A percentile compares a stretch with the other conserved stretches of the same genome.
Evolutionary conservation across 129 eudicot species (phyloP).

Genomic region (Glebionis coronaria): DNA sequence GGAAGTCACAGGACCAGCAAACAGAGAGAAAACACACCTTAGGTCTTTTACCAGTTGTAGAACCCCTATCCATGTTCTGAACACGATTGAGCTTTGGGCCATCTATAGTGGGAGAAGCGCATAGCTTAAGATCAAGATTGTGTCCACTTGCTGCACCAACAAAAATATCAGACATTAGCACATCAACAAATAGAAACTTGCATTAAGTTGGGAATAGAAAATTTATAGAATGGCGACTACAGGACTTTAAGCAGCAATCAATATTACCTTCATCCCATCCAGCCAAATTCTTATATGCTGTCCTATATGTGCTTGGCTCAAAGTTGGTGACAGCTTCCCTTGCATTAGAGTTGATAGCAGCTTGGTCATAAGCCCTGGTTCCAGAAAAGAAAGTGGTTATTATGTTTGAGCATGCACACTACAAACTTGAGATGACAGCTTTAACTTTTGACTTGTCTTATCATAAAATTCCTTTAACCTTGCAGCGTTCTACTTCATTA

Average conservation of each 20-base stretch:
- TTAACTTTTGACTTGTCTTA: slow-evolving; percentile 7
- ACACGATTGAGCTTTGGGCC: slow-evolving; percentile 30
- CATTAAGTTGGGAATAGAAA: background rate
- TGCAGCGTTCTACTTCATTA: slow-evolving; percentile 82
- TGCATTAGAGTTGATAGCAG: slow-evolving; percentile 59
- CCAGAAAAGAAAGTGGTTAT: slow-evolving; percentile 29
- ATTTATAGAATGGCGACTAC: slow-evolving; percentile 2
- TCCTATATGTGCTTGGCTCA: slow-evolving; percentile 44
- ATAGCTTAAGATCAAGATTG: slow-evolving; percentile 79
- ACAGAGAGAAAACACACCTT: slow-evolving; percentile 37
- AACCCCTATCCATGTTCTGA: slow-evolving; percentile 31
- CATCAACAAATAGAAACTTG: slow-evolving; percentile 5
- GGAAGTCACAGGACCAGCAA: background rate
- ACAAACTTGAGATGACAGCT: slow-evolving; percentile 19
- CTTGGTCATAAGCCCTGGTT: slow-evolving; percentile 78
- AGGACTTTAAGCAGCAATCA: background rate
- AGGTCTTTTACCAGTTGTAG: slow-evolving; percentile 41
- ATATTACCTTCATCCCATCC: slow-evolving; percentile 52
- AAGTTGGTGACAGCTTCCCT: slow-evolving; percentile 75
- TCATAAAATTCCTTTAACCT: slow-evolving; percentile 51
- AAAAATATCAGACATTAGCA: background rate
- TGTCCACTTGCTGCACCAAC: slow-evolving; percentile 43
- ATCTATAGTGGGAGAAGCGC: slow-evolving; percentile 50
- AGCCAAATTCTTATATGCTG: slow-evolving; percentile 23
- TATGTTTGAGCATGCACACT: slow-evolving; percentile 23